Conservation (phyloP, 176 grass and related monocot species). For the Saccharum spontaneum region DNA sequence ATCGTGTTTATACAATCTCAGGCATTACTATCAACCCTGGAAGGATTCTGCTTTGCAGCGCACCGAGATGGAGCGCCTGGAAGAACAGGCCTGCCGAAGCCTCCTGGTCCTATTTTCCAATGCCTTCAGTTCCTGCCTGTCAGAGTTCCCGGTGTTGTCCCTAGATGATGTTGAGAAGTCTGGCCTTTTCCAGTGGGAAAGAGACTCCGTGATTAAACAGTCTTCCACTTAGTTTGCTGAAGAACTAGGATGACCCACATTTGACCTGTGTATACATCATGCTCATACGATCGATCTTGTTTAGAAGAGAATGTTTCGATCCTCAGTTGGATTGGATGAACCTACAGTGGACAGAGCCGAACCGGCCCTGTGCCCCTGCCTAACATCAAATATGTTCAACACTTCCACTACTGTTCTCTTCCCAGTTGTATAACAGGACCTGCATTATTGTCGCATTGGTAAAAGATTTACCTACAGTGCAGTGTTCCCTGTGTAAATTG, state of each 20-base stretch:
- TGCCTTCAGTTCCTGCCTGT: constrained; percentile 33
- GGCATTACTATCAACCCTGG: constrained; percentile 86
- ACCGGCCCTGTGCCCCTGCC: neutral
- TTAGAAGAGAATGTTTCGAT: neutral
- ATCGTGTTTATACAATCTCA: constrained; percentile 23
- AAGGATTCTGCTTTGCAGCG: constrained; percentile 38
- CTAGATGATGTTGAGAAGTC: constrained; percentile 48
- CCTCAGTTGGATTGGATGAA: constrained; percentile 12
- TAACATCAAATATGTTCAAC: neutral
- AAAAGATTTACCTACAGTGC: neutral
- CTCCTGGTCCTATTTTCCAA: constrained; percentile 68
- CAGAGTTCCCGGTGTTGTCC: constrained; percentile 43
- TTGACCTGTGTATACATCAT: neutral
- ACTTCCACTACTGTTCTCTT: neutral
- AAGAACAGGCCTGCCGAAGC: constrained; percentile 75
- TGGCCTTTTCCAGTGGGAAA: constrained; percentile 64
- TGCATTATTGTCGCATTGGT: neutral
- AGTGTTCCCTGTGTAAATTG: neutral
- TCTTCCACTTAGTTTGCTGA: neutral
- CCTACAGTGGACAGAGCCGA: neutral
- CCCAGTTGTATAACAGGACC: neutral
- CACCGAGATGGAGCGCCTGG: constrained; percentile 54
- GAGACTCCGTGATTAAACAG: constrained; percentile 33
- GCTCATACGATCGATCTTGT: neutral
- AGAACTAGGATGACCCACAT: neutral